phyloP scores from a whole-genome alignment of 1,284 basidiomycete species.

The Cutaneotrichosporon sp. region DNA sequence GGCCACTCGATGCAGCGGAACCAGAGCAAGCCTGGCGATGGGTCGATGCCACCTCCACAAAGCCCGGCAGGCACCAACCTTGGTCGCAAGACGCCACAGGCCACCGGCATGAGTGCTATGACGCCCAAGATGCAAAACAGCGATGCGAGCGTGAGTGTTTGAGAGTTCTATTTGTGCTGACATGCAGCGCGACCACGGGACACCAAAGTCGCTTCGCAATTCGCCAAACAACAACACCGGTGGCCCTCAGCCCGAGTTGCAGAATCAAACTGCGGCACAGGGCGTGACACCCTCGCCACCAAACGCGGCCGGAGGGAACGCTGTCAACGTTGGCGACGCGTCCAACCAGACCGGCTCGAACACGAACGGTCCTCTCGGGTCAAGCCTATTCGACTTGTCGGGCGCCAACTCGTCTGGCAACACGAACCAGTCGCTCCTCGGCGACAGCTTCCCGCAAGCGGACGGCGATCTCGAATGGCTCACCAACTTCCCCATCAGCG shows the following conservation, averaged over 20 bases:
- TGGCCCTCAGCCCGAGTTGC: slow-evolving; percentile 19
- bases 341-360: background rate
- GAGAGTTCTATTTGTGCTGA: background rate
- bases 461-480: slow-evolving; percentile 25
- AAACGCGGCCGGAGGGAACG: slow-evolving; percentile 15
- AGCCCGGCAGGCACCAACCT: slow-evolving; percentile 33
- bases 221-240: slow-evolving; percentile 36
- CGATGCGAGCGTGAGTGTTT: slow-evolving; percentile 35
- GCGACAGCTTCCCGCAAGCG: background rate
- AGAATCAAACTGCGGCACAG: slow-evolving; percentile 8
- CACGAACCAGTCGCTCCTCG: background rate
- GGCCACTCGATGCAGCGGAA: slow-evolving; percentile 38
- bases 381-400: slow-evolving; percentile 2
- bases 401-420: background rate
- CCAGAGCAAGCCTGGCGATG: slow-evolving; percentile 39
- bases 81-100: slow-evolving; percentile 37
- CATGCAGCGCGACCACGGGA: slow-evolving; percentile 35
- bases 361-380: background rate
- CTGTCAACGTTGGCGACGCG: slow-evolving; percentile 10
- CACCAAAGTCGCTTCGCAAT: slow-evolving; percentile 46
- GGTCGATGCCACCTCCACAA: slow-evolving; percentile 48
- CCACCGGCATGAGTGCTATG: slow-evolving; percentile 18
- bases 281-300: slow-evolving; percentile 37
- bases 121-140: slow-evolving; percentile 27
- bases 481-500: slow-evolving; percentile 21